These are phyloP conservation scores for Solanum chacoense DNA, from an alignment of 305 asterid genomes.

Conservation along the genomic window DNA sequence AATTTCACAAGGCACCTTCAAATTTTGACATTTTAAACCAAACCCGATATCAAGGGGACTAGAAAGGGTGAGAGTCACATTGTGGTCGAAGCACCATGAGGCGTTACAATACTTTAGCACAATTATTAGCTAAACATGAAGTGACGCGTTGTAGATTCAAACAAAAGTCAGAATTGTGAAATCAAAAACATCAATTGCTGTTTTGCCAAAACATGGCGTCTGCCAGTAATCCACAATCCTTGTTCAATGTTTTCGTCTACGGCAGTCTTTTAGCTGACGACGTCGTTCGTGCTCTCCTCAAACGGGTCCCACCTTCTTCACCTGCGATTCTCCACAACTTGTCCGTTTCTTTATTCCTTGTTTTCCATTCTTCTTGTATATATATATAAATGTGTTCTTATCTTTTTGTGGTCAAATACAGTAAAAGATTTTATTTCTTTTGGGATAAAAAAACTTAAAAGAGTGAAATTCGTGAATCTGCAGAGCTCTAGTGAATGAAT, in stretches of 20 bases:
- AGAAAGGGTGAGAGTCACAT: too few species aligned
- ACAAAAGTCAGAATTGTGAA: background rate
- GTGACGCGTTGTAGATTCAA: background rate
- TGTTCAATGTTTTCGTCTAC: conserved; percentile 70
- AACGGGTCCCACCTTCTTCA: conserved; percentile 65
- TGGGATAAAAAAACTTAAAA: background rate
- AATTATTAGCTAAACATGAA: background rate
- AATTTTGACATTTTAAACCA: too few species aligned
- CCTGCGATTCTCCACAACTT: conserved; percentile 46
- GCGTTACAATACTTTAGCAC: background rate
- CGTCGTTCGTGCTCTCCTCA: conserved; percentile 63
- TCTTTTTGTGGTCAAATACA: background rate
- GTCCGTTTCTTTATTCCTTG: conserved; percentile 28
- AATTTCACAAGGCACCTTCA: too few species aligned
- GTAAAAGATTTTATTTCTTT: background rate
- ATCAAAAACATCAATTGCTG: background rate
- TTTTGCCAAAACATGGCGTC: background rate
- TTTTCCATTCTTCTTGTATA: background rate
- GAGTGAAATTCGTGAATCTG: background rate
- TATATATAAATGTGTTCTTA: background rate
- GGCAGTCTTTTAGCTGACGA: conserved; percentile 92
- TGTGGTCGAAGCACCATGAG: too few species aligned
- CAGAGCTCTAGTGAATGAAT: background rate
- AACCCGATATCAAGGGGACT: fast-evolving
- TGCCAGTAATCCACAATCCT: conserved; percentile 5